Conservation (phyloP, 192 early-diverging fungal species). For the Spinellus fusiger region DNA sequence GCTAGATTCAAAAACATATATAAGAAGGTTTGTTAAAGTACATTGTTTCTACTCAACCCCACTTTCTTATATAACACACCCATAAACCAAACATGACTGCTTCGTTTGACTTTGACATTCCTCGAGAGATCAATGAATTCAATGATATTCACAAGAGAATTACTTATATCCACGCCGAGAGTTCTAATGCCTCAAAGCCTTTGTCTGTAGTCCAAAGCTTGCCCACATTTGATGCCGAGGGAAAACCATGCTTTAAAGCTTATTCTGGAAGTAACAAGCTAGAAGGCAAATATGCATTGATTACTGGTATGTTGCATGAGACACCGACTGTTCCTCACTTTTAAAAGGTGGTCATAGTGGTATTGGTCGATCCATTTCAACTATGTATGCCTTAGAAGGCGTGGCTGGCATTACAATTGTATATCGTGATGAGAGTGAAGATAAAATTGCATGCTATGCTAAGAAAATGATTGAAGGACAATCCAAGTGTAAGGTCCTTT, state of each 20-base stretch:
- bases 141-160: constrained; percentile 28
- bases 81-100: constrained; percentile 25
- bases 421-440: constrained; percentile 46
- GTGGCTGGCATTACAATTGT: constrained; percentile 44
- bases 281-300: constrained; percentile 40
- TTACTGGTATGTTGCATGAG: constrained; percentile 23
- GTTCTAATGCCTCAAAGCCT: constrained; percentile 32
- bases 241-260: constrained; percentile 31
- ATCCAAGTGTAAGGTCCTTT: constrained; percentile 18
- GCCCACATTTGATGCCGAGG: constrained; percentile 27
- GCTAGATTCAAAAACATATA: no score
- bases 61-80: no score
- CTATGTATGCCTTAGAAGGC: constrained; percentile 45
- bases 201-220: constrained; percentile 34
- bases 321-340: not conserved
- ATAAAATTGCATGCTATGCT: constrained; percentile 42
- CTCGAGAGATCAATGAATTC: constrained; percentile 30
- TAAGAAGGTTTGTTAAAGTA: no score
- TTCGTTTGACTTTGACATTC: constrained; percentile 32
- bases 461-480: constrained; percentile 33
- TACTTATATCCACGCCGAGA: constrained; percentile 23
- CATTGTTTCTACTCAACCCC: no score
- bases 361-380: constrained; percentile 47
- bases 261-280: constrained; percentile 41
- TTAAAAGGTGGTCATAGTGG: constrained; percentile 36